Percentiles rank a stretch among this genome's conserved stretches.
Conservation (phyloP, 352 stramenopile genomes). For the Globisporangium emineosum region DNA sequence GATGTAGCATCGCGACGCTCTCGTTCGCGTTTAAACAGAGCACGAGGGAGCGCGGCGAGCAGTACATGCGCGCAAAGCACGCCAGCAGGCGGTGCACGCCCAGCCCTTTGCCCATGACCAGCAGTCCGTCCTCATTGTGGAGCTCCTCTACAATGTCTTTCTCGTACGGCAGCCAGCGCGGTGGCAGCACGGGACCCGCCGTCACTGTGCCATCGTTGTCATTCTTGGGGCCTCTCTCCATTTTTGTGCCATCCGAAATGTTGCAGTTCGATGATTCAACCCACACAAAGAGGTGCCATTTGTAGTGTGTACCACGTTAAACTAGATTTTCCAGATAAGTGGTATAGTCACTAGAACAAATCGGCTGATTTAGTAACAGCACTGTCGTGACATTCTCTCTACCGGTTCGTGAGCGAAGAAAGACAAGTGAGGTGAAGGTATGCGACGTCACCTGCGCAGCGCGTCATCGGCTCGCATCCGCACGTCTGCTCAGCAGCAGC, state of each 20-base stretch:
- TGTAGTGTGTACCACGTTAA: not conserved
- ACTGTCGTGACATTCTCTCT: not conserved
- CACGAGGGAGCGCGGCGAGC: slow-evolving; percentile 72
- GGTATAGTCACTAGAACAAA: not conserved
- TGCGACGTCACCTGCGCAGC: slow-evolving; percentile 7
- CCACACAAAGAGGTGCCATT: not conserved
- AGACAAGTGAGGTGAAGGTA: not conserved
- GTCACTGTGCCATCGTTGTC: not conserved
- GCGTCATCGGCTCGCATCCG: not conserved
- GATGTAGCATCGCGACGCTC: slow-evolving; percentile 64
- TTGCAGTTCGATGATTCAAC: not conserved
- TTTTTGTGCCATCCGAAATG: not conserved
- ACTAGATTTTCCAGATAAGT: not conserved
- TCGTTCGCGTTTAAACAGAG: slow-evolving; percentile 93
- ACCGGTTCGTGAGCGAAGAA: no score
- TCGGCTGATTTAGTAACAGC: not conserved
- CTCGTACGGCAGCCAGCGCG: slow-evolving; percentile 76
- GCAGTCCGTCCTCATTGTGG: slow-evolving; percentile 83
- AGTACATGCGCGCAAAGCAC: slow-evolving; percentile 92
- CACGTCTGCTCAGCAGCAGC: not conserved
- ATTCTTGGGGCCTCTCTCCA: not conserved
- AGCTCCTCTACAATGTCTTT: slow-evolving; percentile 67
- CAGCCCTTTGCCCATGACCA: slow-evolving; percentile 92
- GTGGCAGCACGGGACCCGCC: slow-evolving; percentile 19
- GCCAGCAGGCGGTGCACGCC: slow-evolving; percentile 84